Evolutionary conservation across 306 rosid species (phyloP).

Genomic region (Myrica gale): DNA sequence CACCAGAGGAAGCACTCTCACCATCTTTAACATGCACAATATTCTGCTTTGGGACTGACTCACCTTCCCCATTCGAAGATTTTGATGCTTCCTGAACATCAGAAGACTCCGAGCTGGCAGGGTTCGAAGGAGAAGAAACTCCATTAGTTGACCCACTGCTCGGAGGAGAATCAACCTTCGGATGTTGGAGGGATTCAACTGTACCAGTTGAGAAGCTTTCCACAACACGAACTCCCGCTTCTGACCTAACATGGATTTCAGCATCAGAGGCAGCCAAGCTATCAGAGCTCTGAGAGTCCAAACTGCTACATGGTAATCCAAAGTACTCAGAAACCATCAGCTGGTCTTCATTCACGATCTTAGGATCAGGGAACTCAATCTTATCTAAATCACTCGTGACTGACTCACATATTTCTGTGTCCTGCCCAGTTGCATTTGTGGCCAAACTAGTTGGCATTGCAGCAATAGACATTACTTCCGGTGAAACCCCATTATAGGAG

Average conservation of each 20-base stretch:
- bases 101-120: slow-evolving; percentile 53
- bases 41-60: slow-evolving; percentile 41
- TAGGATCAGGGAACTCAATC: slow-evolving; percentile 85
- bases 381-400: slow-evolving; percentile 60
- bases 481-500: slow-evolving; percentile 60
- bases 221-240: slow-evolving; percentile 46
- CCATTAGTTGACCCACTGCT: slow-evolving; percentile 60
- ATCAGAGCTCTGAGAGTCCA: slow-evolving; percentile 64
- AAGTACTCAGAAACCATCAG: slow-evolving; percentile 84
- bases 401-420: slow-evolving; percentile 47
- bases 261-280: slow-evolving; percentile 50
- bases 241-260: slow-evolving; percentile 42
- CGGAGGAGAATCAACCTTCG: slow-evolving; percentile 62
- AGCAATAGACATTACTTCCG: slow-evolving; percentile 59
- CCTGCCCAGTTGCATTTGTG: slow-evolving; percentile 31
- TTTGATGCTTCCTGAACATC: slow-evolving; percentile 41
- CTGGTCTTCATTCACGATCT: slow-evolving; percentile 75
- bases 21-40: slow-evolving; percentile 46
- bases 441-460: slow-evolving; percentile 30
- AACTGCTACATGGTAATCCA: slow-evolving; percentile 50
- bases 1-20: slow-evolving; percentile 53
- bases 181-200: slow-evolving; percentile 46
- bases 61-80: slow-evolving; percentile 40
- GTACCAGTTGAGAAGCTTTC: slow-evolving; percentile 54
- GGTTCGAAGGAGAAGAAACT: slow-evolving; percentile 46